Percentiles rank a stretch among this genome's conserved stretches.
phyloP scores from a whole-genome alignment of 2,329 filamentous ascomycete species.

The Gnomoniopsis sp. region DNA sequence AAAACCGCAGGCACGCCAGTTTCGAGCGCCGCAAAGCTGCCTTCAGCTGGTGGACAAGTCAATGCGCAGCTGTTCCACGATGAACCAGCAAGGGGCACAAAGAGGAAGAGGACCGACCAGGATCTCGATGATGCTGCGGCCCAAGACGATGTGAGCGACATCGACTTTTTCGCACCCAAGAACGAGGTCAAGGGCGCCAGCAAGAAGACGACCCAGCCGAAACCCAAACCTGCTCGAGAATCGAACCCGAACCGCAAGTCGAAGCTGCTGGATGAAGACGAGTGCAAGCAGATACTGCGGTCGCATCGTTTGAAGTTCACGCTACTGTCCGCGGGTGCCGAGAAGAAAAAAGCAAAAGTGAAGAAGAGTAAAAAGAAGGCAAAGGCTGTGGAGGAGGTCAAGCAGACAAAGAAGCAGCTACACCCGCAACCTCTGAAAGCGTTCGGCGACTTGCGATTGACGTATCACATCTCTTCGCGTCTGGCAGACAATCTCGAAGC shows the following conservation, averaged over 20 bases:
- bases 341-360: conserved; percentile 48
- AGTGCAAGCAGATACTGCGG: conserved; percentile 70
- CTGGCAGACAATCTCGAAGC: conserved; percentile 74
- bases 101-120: conserved; percentile 48
- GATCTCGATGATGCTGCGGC: conserved; percentile 34
- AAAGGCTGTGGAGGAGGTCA: conserved; percentile 40
- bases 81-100: conserved; percentile 41
- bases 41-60: conserved; percentile 60
- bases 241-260: conserved; percentile 28
- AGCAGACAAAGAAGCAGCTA: conserved; percentile 58
- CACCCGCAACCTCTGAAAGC: conserved; percentile 76
- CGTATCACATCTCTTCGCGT: conserved; percentile 70
- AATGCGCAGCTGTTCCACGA: conserved; percentile 71
- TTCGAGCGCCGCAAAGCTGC: conserved; percentile 43
- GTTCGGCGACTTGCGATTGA: conserved; percentile 68
- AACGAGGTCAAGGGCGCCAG: conserved; percentile 24
- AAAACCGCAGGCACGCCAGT: conserved; percentile 34
- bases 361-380: conserved; percentile 50
- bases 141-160: conserved; percentile 38
- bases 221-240: conserved; percentile 21
- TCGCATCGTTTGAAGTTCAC: conserved; percentile 84
- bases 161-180: conserved; percentile 59
- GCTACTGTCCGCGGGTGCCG: conserved; percentile 55
- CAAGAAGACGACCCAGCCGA: conserved; percentile 20
- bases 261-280: conserved; percentile 58